These are phyloP conservation scores for Prinsepia uniflora DNA, from an alignment of 306 rosid species.

Conservation along the genomic window DNA sequence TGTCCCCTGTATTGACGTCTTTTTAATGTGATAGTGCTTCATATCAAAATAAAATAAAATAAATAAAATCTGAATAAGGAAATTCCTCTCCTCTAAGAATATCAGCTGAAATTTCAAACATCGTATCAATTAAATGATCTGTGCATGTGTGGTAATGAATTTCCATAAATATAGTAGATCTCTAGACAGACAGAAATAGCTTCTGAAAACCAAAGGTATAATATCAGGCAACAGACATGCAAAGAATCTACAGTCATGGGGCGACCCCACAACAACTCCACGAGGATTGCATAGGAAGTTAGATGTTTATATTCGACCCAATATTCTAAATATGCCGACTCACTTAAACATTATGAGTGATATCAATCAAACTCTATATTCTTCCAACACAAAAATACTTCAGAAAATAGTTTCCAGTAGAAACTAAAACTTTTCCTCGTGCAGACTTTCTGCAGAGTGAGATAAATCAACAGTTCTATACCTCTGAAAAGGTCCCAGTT, in stretches of 20 bases:
- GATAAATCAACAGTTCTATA: constrained; percentile 24
- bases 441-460: background rate
- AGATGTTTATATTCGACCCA: background rate
- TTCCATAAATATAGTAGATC: background rate
- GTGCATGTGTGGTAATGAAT: background rate
- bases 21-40: no score
- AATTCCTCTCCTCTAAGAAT: background rate
- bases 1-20: no score
- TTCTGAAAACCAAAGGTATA: no score
- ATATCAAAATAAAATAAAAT: no score
- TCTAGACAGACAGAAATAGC: background rate
- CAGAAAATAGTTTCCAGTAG: background rate
- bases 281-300: background rate
- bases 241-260: background rate
- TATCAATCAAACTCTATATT: background rate
- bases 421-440: background rate
- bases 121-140: background rate
- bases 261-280: background rate
- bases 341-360: background rate
- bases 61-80: background rate
- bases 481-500: constrained; percentile 99
- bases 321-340: background rate
- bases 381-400: background rate
- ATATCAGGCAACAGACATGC: background rate
- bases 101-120: background rate